Percentiles rank a stretch among this genome's conserved stretches.
Conservation (phyloP, 139 green algal species). For the Micromonas commoda region DNA sequence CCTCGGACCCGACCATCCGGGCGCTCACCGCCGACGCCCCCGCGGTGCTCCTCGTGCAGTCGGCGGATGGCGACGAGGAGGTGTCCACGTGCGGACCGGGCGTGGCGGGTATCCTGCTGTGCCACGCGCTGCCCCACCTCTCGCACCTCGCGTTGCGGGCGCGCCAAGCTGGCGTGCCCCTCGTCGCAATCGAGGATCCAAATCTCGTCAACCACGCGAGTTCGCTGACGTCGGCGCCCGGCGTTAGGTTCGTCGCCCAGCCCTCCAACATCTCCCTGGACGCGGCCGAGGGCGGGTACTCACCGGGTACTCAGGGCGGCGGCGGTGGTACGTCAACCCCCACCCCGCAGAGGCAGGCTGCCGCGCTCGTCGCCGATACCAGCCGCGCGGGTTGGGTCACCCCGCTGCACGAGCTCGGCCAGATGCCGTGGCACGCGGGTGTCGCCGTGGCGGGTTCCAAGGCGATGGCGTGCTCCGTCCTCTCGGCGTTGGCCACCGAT, state of each 20-base stretch:
- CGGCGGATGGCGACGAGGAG: constrained; percentile 89
- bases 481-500: background rate
- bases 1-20: background rate
- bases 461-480: background rate
- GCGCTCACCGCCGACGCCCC: background rate
- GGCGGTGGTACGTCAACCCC: background rate
- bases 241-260: constrained; percentile 9
- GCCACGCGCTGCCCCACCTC: constrained; percentile 90
- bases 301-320: background rate
- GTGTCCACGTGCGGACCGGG: constrained; percentile 56
- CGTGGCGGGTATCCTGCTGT: constrained; percentile 73
- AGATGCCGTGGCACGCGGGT: background rate
- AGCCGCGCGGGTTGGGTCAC: background rate
- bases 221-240: background rate
- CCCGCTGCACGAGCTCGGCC: background rate
- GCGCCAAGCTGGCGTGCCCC: constrained; percentile 47
- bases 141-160: constrained; percentile 86
- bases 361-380: background rate
- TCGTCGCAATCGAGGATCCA: constrained; percentile 1
- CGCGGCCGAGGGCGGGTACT: background rate
- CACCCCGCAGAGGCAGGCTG: background rate
- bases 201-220: background rate
- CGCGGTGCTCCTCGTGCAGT: constrained; percentile 37
- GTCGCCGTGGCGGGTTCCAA: background rate
- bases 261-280: background rate